phyloP scores from a whole-genome alignment of 495 filamentous ascomycete species.

The Aspergillus affinis region DNA sequence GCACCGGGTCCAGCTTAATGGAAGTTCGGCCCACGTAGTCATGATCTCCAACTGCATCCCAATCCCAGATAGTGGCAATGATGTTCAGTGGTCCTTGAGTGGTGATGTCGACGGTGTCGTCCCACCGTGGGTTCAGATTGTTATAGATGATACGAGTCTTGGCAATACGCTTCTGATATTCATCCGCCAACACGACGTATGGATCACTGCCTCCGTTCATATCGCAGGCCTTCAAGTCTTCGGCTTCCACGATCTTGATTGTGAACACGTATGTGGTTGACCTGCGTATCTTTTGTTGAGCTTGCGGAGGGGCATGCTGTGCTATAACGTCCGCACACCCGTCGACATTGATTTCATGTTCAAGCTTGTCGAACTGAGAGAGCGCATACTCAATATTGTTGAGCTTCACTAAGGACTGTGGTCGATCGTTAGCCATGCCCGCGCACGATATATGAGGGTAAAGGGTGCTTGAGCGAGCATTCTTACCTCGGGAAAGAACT shows the following conservation, averaged over 20 bases:
- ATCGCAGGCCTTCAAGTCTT: slow-evolving; percentile 96
- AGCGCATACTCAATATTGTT: slow-evolving; percentile 97
- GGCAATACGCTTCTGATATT: slow-evolving; percentile 95
- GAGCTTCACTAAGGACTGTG: slow-evolving; percentile 90
- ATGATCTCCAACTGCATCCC: slow-evolving; percentile 95
- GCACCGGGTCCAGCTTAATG: slow-evolving; percentile 88
- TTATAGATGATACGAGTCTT: slow-evolving; percentile 92
- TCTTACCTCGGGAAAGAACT: slow-evolving; percentile 87
- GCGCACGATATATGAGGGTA: not conserved
- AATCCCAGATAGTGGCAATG: slow-evolving; percentile 98
- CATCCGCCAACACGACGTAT: slow-evolving; percentile 94
- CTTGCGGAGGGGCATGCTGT: slow-evolving; percentile 57
- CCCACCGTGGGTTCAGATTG: slow-evolving; percentile 95
- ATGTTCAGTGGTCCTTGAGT: slow-evolving; percentile 89
- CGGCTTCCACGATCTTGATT: slow-evolving; percentile 98
- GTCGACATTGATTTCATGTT: slow-evolving; percentile 90
- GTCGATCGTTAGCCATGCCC: slow-evolving; percentile 15
- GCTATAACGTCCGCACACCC: slow-evolving; percentile 81
- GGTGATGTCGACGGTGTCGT: slow-evolving; percentile 94
- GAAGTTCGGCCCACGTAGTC: slow-evolving; percentile 95
- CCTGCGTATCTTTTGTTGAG: slow-evolving; percentile 53
- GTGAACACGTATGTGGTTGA: slow-evolving; percentile 91
- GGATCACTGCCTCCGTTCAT: slow-evolving; percentile 93
- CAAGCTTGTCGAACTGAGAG: slow-evolving; percentile 84
- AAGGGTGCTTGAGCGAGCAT: not conserved